phyloP scores from a whole-genome alignment of 2,329 filamentous ascomycete genomes.

The Ceratocystis colombiana region DNA sequence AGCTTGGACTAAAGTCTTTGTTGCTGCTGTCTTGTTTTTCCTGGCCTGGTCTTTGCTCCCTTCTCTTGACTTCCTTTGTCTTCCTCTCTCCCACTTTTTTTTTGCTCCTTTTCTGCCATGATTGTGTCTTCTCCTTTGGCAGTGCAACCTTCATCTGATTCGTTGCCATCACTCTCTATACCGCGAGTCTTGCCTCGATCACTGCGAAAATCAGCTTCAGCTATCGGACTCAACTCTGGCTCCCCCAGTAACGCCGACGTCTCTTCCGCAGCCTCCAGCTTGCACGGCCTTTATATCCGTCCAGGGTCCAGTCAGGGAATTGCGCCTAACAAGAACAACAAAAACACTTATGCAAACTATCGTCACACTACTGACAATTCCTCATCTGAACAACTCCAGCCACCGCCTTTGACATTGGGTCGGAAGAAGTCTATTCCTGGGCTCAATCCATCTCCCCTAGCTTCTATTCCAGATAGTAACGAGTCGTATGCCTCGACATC shows the following conservation, averaged over 20 bases:
- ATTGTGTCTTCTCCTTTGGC: constrained; percentile 18
- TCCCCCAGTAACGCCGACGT: constrained; percentile 5
- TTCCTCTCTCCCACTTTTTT: constrained; percentile 14
- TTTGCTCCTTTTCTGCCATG: constrained; percentile 18
- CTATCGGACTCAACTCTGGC: constrained; percentile 20
- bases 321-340: not conserved
- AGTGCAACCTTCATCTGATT: constrained; percentile 18
- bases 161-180: constrained; percentile 19
- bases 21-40: constrained; percentile 16
- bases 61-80: constrained; percentile 15
- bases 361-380: not conserved
- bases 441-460: constrained; percentile 53
- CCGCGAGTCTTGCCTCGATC: constrained; percentile 23
- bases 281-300: constrained; percentile 21
- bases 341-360: not conserved
- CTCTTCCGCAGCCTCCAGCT: constrained; percentile 21
- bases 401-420: constrained; percentile 17
- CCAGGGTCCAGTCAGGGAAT: constrained; percentile 13
- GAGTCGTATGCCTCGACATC: constrained; percentile 52
- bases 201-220: constrained; percentile 23
- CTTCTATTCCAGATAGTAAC: constrained; percentile 56
- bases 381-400: constrained; percentile 15
- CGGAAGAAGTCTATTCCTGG: constrained; percentile 64
- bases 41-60: constrained; percentile 6
- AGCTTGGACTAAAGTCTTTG: constrained; percentile 10